These are phyloP conservation scores for Ploettnerulaceae sp. DNA, from an alignment of 2,329 filamentous ascomycete species.

Conservation along the genomic window DNA sequence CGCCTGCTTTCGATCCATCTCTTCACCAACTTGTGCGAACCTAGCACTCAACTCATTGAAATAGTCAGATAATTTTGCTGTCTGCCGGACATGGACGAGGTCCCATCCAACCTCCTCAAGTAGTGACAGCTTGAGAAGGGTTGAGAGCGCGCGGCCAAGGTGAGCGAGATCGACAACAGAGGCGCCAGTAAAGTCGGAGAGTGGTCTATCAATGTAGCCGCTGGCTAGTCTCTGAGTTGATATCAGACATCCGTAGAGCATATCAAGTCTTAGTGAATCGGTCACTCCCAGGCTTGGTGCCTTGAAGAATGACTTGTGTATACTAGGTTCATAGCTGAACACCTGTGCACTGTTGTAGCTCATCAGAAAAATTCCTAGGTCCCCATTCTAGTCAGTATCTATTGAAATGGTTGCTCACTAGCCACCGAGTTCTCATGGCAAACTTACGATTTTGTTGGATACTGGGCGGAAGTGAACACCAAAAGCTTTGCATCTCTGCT, in stretches of 20 bases:
- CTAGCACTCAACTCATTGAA: constrained; percentile 16
- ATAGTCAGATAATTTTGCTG: constrained; percentile 29
- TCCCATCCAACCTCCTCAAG: constrained; percentile 39
- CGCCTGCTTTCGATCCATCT: constrained; percentile 15
- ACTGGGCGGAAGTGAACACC: constrained; percentile 13
- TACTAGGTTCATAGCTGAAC: constrained; percentile 17
- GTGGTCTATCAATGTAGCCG: constrained; percentile 8
- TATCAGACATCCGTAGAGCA: constrained; percentile 21
- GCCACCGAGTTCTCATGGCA: background rate
- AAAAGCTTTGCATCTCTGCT: constrained; percentile 16
- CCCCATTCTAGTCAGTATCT: background rate
- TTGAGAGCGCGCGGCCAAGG: constrained; percentile 35
- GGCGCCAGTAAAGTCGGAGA: constrained; percentile 7
- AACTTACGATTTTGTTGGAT: constrained; percentile 23
- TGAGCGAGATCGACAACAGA: constrained; percentile 27
- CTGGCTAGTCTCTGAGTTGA: constrained; percentile 16
- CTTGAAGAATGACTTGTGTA: constrained; percentile 13
- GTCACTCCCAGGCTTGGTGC: background rate
- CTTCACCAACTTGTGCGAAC: constrained; percentile 16
- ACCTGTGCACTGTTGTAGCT: constrained; percentile 18
- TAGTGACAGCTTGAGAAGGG: constrained; percentile 37
- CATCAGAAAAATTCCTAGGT: constrained; percentile 12
- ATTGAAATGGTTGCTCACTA: background rate
- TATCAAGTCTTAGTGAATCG: constrained; percentile 20
- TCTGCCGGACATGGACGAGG: constrained; percentile 34